Base-by-base conservation (phyloP, 2,329 filamentous ascomycete genomes). In the Cladosporium sp. region DNA sequence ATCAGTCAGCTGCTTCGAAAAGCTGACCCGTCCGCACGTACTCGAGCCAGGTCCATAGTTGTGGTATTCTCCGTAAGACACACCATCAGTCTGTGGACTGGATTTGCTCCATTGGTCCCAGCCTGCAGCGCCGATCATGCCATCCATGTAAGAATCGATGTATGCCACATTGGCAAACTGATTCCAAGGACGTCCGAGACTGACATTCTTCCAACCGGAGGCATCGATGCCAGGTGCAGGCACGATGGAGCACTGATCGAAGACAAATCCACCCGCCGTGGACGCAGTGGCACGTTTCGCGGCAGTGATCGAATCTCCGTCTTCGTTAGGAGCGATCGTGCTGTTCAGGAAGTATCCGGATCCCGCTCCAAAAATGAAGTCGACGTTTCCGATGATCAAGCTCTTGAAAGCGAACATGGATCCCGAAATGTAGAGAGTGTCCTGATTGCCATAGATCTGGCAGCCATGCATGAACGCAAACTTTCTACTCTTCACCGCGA, bases 291-390 rank as follows among this genome's bases (percentile, higher is more conserved):
- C 70, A 10, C 81, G 75, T 73, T 82, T 82, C 67, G 74, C 73
- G 36, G 78, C 78, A 10, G 77, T 79, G 51, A 80, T 74, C 54
- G 71, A 74, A 63, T 75, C 71, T n/a, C 70, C 74, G 44, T 79
- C 77, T 34, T 74, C 72, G 51, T 78, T 79, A 0, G 77, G 74
- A 4, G 76, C 73, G 24, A 79, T 79, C 7, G 75, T 78, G 8
- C 74, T 75, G 65, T 74, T 75, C n/a, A 72, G 72, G 74, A 83
- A 82, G 68, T 83, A 83, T 7, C 74, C 81, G 0, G 80, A 74
- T 2, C 80, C 81, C 30, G 76, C 73, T 11, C 81, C 81, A 71
- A 78, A 78, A 26, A 79, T 82, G 75, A 82, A 81, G 44, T 83
- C 79, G 38, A 80, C 74, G 30, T 78, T 79, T 4, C 78, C 79